phyloP scores from a whole-genome alignment of 2,329 filamentous ascomycete genomes.

The Zymoseptoria brevis region DNA sequence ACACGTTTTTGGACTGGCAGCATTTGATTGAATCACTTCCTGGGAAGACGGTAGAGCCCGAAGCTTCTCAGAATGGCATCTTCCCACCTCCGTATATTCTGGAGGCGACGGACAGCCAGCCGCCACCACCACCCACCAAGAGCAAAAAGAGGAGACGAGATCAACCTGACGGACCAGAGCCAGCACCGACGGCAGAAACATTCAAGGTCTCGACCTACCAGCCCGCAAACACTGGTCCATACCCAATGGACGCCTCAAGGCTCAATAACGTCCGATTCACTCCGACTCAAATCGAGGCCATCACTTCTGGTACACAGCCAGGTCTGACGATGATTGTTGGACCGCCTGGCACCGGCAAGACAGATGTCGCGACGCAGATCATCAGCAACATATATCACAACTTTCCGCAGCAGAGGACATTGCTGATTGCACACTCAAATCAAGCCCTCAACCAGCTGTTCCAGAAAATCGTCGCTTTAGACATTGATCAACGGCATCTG shows the following conservation, averaged over 20 bases:
- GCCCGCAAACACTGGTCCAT: slow-evolving; percentile 80
- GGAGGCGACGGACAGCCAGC: slow-evolving; percentile 44
- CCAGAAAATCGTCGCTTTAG: slow-evolving; percentile 91
- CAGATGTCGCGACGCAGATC: slow-evolving; percentile 96
- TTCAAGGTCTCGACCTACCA: slow-evolving; percentile 85
- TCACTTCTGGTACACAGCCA: slow-evolving; percentile 87
- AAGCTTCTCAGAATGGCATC: slow-evolving; percentile 60
- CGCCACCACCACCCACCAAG: slow-evolving; percentile 43
- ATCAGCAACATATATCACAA: slow-evolving; percentile 99
- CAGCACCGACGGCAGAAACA: slow-evolving; percentile 53
- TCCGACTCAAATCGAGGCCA: slow-evolving; percentile 81
- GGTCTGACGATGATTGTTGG: slow-evolving; percentile 91
- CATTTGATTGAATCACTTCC: slow-evolving; percentile 85
- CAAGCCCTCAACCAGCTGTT: slow-evolving; percentile 96
- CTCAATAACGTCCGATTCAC: slow-evolving; percentile 83
- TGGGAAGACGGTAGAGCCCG: slow-evolving; percentile 76
- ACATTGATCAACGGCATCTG: slow-evolving; percentile 92
- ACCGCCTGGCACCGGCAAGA: slow-evolving; percentile 94
- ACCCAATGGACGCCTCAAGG: slow-evolving; percentile 74
- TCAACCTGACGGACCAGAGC: slow-evolving; percentile 57
- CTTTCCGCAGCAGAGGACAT: slow-evolving; percentile 82
- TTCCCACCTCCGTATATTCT: slow-evolving; percentile 86
- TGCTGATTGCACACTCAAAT: slow-evolving; percentile 93
- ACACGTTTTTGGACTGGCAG: slow-evolving; percentile 93
- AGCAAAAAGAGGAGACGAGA: slow-evolving; percentile 85